Evolutionary conservation across 805 yeast species (phyloP).

Genomic region (Jamesozyma piceae): DNA sequence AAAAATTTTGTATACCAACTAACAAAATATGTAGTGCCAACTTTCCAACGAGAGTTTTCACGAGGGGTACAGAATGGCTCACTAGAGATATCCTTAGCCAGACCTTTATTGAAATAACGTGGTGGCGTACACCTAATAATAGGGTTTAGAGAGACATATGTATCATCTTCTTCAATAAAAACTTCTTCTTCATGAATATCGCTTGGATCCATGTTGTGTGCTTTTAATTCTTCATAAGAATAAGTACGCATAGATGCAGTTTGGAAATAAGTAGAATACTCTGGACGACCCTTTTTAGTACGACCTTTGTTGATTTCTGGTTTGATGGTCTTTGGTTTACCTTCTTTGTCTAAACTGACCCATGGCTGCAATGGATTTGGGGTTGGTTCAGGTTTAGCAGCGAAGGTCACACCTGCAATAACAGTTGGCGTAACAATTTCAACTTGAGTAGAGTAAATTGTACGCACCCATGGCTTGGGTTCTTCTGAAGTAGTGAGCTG

Average conservation of each 20-base stretch:
- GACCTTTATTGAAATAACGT: slow-evolving; percentile 54
- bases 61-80: slow-evolving; percentile 84
- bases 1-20: slow-evolving; percentile 75
- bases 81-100: slow-evolving; percentile 42
- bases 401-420: slow-evolving; percentile 47
- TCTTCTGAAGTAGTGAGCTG: slow-evolving; percentile 32
- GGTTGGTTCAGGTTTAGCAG: slow-evolving; percentile 36
- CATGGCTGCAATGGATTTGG: slow-evolving; percentile 69
- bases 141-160: slow-evolving; percentile 66
- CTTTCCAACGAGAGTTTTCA: slow-evolving; percentile 47
- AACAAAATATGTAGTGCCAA: slow-evolving; percentile 59
- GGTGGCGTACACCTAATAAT: slow-evolving; percentile 80
- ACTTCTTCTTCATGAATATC: slow-evolving; percentile 48
- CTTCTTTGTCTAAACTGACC: slow-evolving; percentile 69
- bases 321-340: slow-evolving; percentile 66
- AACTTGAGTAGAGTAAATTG: slow-evolving; percentile 44
- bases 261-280: slow-evolving; percentile 68
- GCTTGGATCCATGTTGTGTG: slow-evolving; percentile 61
- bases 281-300: slow-evolving; percentile 58
- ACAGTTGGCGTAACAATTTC: slow-evolving; percentile 68
- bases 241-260: slow-evolving; percentile 51
- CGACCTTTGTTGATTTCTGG: slow-evolving; percentile 71
- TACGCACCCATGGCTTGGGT: slow-evolving; percentile 64
- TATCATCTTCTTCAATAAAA: slow-evolving; percentile 58
- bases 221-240: slow-evolving; percentile 54